These are phyloP conservation scores for Leishmania braziliensis DNA, from an alignment of 208 protist species.

Conservation along the genomic window DNA sequence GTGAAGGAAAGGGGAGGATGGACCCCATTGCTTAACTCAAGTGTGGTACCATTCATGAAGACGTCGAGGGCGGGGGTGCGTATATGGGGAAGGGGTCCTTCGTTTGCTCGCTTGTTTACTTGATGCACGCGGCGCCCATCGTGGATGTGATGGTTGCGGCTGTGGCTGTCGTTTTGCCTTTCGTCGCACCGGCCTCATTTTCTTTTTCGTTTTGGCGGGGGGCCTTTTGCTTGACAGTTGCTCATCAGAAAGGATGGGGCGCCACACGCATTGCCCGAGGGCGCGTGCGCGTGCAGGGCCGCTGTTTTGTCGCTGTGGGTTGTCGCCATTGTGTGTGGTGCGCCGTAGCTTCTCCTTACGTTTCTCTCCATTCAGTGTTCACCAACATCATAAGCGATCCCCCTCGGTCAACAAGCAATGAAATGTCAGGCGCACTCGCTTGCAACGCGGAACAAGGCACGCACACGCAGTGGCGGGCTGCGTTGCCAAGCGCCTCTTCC, in stretches of 20 bases:
- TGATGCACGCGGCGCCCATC: background rate
- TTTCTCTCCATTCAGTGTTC: background rate
- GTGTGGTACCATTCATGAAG: background rate
- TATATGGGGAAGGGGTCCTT: background rate
- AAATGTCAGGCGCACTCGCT: background rate
- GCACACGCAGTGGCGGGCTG: background rate
- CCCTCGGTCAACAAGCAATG: background rate
- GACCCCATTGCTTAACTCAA: background rate
- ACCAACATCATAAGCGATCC: slow-evolving; percentile 10
- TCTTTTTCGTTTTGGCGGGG: background rate
- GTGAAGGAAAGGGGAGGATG: background rate
- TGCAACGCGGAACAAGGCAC: background rate
- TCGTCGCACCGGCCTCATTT: background rate
- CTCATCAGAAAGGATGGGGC: background rate
- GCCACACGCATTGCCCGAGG: background rate
- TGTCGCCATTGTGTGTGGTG: background rate
- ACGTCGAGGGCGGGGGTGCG: background rate
- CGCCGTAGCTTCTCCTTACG: background rate
- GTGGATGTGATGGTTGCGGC: background rate
- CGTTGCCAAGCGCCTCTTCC: background rate
- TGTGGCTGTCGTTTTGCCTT: background rate
- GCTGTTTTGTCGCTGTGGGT: background rate
- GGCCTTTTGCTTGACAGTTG: background rate
- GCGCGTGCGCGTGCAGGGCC: too few relatives aligned
- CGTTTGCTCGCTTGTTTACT: background rate